A percentile compares a stretch with the other conserved stretches of the same genome.
Conservation (phyloP, 169 alveolate species). For the Plasmodium coatneyi region DNA sequence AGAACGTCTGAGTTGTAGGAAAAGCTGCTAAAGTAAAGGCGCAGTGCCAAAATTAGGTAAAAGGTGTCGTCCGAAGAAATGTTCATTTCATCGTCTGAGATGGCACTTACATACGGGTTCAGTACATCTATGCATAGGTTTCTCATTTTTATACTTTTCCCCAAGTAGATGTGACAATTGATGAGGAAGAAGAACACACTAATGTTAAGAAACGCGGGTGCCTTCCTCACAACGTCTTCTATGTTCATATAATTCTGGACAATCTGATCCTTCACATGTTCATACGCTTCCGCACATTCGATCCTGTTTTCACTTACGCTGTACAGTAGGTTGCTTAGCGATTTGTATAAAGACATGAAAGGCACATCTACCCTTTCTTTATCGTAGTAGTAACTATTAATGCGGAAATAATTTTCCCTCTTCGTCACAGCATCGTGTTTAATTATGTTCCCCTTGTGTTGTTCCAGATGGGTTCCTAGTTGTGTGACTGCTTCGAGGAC, state of each 20-base stretch:
- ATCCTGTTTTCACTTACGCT: slow-evolving; percentile 22
- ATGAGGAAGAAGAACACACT: slow-evolving; percentile 26
- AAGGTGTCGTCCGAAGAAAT: slow-evolving; percentile 8
- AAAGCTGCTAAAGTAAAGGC: slow-evolving; percentile 19
- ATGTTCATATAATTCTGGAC: background rate
- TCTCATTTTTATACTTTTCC: slow-evolving; percentile 1
- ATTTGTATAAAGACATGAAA: background rate
- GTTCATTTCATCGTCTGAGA: slow-evolving; percentile 59
- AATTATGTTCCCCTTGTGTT: background rate
- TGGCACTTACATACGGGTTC: slow-evolving; percentile 37
- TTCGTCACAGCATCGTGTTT: slow-evolving; percentile 25
- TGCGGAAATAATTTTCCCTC: background rate
- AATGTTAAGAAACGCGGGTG: slow-evolving; percentile 45
- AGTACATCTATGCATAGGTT: slow-evolving; percentile 8
- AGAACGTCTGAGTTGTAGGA: slow-evolving; percentile 2
- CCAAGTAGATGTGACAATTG: slow-evolving; percentile 4
- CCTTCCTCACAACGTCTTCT: slow-evolving; percentile 26
- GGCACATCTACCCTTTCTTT: background rate
- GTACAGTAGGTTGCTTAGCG: slow-evolving; percentile 9
- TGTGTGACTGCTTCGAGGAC: background rate
- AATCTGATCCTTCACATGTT: slow-evolving; percentile 3
- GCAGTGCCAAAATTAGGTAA: slow-evolving; percentile 12
- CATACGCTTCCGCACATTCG: background rate
- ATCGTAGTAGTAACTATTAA: slow-evolving; percentile 26
- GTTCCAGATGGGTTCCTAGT: background rate